These are phyloP conservation scores for Emydomyces testavorans DNA, from an alignment of 2,329 filamentous ascomycete species.

Conservation along the genomic window DNA sequence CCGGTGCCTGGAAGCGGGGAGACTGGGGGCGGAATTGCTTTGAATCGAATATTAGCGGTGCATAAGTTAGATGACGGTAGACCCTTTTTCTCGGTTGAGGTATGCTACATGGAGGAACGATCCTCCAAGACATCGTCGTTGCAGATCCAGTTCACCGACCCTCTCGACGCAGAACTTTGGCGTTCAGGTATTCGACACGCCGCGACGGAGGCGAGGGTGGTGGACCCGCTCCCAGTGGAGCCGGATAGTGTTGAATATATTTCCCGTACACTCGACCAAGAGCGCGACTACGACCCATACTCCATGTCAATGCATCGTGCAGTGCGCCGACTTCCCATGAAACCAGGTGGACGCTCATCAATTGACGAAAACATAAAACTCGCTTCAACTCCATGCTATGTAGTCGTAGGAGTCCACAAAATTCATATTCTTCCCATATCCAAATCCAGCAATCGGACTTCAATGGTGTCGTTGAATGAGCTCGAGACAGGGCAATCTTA, in stretches of 20 bases:
- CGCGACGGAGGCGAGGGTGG: conserved; percentile 44
- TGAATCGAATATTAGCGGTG: conserved; percentile 56
- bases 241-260: conserved; percentile 51
- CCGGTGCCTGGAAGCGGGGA: conserved; percentile 30
- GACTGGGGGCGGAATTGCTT: conserved; percentile 43
- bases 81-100: conserved; percentile 54
- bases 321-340: conserved; percentile 50
- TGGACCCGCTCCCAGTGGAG: conserved; percentile 45
- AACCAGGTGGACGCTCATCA: conserved; percentile 46
- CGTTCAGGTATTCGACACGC: conserved; percentile 50
- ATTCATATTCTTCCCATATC: conserved; percentile 54
- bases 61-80: conserved; percentile 57
- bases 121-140: conserved; percentile 47
- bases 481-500: conserved; percentile 40
- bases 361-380: conserved; percentile 56
- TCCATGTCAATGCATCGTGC: conserved; percentile 59
- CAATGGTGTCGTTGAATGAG: conserved; percentile 43
- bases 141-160: conserved; percentile 53
- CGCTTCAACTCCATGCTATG: conserved; percentile 53
- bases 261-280: conserved; percentile 50
- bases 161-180: conserved; percentile 56
- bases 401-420: conserved; percentile 58
- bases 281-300: conserved; percentile 56
- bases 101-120: conserved; percentile 57
- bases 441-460: conserved; percentile 44